phyloP scores from a whole-genome alignment of 2,329 filamentous ascomycete species.

The Fusarium austroafricanum region DNA sequence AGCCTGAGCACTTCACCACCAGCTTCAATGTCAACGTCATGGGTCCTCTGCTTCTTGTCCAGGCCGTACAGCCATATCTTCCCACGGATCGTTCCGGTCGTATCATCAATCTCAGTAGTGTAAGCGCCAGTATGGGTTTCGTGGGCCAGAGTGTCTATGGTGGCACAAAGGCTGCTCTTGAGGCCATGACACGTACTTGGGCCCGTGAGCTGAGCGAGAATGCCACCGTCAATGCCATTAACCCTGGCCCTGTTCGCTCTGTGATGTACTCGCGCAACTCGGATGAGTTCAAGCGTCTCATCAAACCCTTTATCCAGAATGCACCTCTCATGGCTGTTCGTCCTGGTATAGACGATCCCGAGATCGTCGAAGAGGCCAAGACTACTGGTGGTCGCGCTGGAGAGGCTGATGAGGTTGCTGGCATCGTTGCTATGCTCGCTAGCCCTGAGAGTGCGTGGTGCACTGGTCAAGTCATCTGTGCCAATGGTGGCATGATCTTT shows the following conservation, averaged over 20 bases:
- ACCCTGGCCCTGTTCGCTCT: conserved; percentile 65
- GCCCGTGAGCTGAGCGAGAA: conserved; percentile 63
- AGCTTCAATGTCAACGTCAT: conserved; percentile 84
- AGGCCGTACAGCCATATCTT: conserved; percentile 76
- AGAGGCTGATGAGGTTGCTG: conserved; percentile 44
- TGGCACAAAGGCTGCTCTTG: conserved; percentile 65
- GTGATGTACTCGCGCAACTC: conserved; percentile 58
- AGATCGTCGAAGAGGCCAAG: conserved; percentile 46
- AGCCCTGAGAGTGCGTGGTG: conserved; percentile 45
- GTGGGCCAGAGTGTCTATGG: conserved; percentile 64
- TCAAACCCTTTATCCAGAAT: conserved; percentile 47
- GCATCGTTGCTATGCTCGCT: conserved; percentile 43
- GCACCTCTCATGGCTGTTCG: conserved; percentile 44
- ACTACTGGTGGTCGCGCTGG: conserved; percentile 43
- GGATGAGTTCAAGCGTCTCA: conserved; percentile 45
- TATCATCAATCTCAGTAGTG: conserved; percentile 64
- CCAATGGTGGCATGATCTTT: conserved; percentile 48
- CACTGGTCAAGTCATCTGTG: conserved; percentile 46
- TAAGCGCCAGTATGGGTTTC: conserved; percentile 61
- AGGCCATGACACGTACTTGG: conserved; percentile 68
- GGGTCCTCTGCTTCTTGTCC: conserved; percentile 80
- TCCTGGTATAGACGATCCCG: conserved; percentile 40
- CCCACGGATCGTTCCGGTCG: conserved; percentile 74
- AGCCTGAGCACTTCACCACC: conserved; percentile 71
- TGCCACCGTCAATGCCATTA: conserved; percentile 65